These are phyloP conservation scores for Fusarium staphyleae DNA, from an alignment of 2,329 filamentous ascomycete genomes.

Conservation along the genomic window DNA sequence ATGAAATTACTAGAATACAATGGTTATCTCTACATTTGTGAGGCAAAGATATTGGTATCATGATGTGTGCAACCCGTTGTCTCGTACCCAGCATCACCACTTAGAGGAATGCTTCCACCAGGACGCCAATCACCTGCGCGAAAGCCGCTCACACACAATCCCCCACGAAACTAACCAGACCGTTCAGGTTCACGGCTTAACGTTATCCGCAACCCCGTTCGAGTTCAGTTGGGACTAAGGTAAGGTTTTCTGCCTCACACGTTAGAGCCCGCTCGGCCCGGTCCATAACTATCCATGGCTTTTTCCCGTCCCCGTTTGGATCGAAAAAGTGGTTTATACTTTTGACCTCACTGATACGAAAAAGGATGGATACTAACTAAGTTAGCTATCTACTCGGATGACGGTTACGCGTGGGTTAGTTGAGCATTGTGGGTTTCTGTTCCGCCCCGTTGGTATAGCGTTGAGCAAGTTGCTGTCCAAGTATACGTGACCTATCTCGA, in stretches of 20 bases:
- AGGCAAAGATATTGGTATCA: not conserved
- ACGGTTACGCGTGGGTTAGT: not conserved
- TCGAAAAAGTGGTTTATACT: too few species aligned
- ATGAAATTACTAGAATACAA: not conserved
- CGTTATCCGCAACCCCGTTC: too few species aligned
- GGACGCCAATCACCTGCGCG: constrained; percentile 1
- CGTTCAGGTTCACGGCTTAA: not conserved
- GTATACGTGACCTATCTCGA: not conserved
- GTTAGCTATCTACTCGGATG: too few species aligned
- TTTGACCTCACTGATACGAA: too few species aligned
- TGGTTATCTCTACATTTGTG: not conserved
- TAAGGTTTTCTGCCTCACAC: not conserved
- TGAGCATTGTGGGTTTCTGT: constrained; percentile 9
- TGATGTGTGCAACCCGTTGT: not conserved
- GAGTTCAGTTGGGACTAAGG: not conserved
- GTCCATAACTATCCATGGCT: not conserved
- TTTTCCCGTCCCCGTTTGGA: not conserved
- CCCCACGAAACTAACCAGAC: constrained; percentile 1
- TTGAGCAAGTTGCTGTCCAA: not conserved
- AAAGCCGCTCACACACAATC: constrained; percentile 4
- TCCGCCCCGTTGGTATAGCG: constrained; percentile 1
- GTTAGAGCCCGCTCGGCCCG: not conserved
- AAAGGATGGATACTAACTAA: too few species aligned
- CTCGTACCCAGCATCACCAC: too few species aligned
- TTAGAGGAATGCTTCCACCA: not conserved